A percentile compares a stretch with the other conserved stretches of the same genome.
These are phyloP conservation scores for Kwoniella pini DNA, from an alignment of 768 basidiomycete genomes.

Conservation along the genomic window DNA sequence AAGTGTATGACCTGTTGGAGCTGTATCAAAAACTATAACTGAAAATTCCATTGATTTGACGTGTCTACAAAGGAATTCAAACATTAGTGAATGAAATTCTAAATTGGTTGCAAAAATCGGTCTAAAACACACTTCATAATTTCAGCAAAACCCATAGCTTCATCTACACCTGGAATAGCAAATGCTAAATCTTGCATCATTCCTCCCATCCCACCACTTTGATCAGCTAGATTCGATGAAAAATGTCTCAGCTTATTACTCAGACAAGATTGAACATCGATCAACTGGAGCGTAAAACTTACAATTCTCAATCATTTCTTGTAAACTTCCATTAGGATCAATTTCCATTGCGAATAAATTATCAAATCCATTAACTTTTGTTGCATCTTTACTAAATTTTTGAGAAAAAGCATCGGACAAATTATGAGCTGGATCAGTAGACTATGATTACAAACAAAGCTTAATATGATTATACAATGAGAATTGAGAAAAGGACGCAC, in stretches of 20 bases:
- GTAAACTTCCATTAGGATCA: slow-evolving; percentile 94
- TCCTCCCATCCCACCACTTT: slow-evolving; percentile 78
- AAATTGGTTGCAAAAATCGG: too few species aligned
- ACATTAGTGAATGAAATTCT: too few species aligned
- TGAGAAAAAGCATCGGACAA: slow-evolving; percentile 95
- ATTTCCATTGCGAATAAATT: slow-evolving; percentile 99
- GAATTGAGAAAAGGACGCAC: slow-evolving; percentile 59
- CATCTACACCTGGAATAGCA: slow-evolving; percentile 98
- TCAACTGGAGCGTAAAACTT: slow-evolving; percentile 37
- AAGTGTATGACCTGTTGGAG: slow-evolving; percentile 96
- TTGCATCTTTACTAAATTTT: slow-evolving; percentile 99
- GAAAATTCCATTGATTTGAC: slow-evolving; percentile 99
- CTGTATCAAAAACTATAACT: slow-evolving; percentile 99
- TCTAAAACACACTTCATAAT: slow-evolving; percentile 85
- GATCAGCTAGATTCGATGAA: slow-evolving; percentile 51
- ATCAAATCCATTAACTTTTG: slow-evolving; percentile 93
- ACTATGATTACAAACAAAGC: slow-evolving; percentile 59
- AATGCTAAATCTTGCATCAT: slow-evolving; percentile 99
- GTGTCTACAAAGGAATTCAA: slow-evolving; percentile 63
- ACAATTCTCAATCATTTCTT: slow-evolving; percentile 99
- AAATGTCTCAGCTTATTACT: neutral
- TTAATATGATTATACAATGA: neutral
- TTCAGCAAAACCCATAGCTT: slow-evolving; percentile 99
- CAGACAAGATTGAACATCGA: slow-evolving; percentile 4
- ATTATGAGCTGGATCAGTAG: slow-evolving; percentile 99